phyloP scores from a whole-genome alignment of 1,284 basidiomycete species.

The Tylopilus sp. region DNA sequence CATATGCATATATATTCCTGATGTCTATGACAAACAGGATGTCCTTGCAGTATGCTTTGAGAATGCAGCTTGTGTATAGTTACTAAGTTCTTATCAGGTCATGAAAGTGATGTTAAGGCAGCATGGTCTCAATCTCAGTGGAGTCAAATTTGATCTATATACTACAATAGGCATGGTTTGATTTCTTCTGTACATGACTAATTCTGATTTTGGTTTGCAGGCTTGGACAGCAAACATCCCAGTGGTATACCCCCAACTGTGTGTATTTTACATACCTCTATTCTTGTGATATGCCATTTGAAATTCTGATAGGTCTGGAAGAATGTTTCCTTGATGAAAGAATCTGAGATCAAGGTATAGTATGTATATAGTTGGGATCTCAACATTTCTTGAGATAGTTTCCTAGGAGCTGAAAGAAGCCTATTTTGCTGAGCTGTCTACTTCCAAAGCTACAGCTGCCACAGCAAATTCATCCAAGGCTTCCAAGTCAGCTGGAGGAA shows the following conservation, averaged over 20 bases:
- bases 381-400: not conserved
- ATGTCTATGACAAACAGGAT: conserved; percentile 62
- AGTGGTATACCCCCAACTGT: conserved; percentile 72
- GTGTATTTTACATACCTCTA: conserved; percentile 19
- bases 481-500: conserved; percentile 33
- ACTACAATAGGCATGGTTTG: conserved; percentile 51
- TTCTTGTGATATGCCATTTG: not conserved
- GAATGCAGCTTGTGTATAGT: not conserved
- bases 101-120: conserved; percentile 64
- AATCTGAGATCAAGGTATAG: conserved; percentile 60
- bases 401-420: conserved; percentile 57
- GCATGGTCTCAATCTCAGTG: conserved; percentile 62
- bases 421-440: conserved; percentile 47
- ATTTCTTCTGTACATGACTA: not conserved
- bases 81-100: conserved; percentile 42
- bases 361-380: not conserved
- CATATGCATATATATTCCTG: conserved; percentile 68
- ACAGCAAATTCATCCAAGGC: conserved; percentile 21
- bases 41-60: conserved; percentile 52
- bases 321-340: conserved; percentile 54
- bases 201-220: conserved; percentile 33
- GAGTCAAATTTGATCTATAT: conserved; percentile 70
- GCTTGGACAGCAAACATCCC: conserved; percentile 70
- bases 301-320: conserved; percentile 57
- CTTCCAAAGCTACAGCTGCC: conserved; percentile 24